phyloP scores from a whole-genome alignment of 495 filamentous ascomycete species.

The Aspergillus kassunensis region DNA sequence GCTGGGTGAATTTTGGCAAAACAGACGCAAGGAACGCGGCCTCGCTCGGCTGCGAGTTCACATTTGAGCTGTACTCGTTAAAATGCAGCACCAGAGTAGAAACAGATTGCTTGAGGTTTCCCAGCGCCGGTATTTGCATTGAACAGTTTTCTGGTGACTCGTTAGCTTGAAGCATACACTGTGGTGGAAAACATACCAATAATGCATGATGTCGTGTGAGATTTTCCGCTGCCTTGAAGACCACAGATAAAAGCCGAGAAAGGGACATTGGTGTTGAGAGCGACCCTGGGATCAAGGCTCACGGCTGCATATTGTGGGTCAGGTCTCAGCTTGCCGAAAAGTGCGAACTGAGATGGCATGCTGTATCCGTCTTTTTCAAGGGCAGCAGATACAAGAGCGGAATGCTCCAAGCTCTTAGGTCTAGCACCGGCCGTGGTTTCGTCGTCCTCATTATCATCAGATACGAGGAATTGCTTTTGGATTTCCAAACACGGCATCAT shows the following conservation, averaged over 20 bases:
- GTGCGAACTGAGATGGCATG: slow-evolving; percentile 22
- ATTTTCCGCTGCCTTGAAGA: slow-evolving; percentile 72
- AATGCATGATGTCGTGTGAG: slow-evolving; percentile 69
- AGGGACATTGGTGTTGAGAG: slow-evolving; percentile 59
- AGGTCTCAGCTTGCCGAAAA: slow-evolving; percentile 16
- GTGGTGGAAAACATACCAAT: slow-evolving; percentile 48
- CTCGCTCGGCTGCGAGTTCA: slow-evolving; percentile 56
- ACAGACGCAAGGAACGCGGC: slow-evolving; percentile 60
- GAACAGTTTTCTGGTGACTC: slow-evolving; percentile 56
- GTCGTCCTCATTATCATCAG: slow-evolving; percentile 9
- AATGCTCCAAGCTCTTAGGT: slow-evolving; percentile 11
- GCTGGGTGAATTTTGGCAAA: slow-evolving; percentile 21
- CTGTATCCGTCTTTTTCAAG: slow-evolving; percentile 9
- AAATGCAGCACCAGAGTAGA: slow-evolving; percentile 68
- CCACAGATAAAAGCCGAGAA: slow-evolving; percentile 77
- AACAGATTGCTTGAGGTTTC: slow-evolving; percentile 46
- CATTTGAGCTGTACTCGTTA: slow-evolving; percentile 54
- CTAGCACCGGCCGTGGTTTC: neutral
- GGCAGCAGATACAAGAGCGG: slow-evolving; percentile 16
- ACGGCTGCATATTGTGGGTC: neutral
- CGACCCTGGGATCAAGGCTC: slow-evolving; percentile 14
- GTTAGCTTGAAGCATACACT: neutral
- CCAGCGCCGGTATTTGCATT: slow-evolving; percentile 31
- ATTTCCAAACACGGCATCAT: slow-evolving; percentile 11
- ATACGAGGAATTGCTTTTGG: slow-evolving; percentile 16